A percentile compares a stretch with the other conserved stretches of the same genome.
Conservation (phyloP, 306 rosid genomes). For the Potentilla sterilis region DNA sequence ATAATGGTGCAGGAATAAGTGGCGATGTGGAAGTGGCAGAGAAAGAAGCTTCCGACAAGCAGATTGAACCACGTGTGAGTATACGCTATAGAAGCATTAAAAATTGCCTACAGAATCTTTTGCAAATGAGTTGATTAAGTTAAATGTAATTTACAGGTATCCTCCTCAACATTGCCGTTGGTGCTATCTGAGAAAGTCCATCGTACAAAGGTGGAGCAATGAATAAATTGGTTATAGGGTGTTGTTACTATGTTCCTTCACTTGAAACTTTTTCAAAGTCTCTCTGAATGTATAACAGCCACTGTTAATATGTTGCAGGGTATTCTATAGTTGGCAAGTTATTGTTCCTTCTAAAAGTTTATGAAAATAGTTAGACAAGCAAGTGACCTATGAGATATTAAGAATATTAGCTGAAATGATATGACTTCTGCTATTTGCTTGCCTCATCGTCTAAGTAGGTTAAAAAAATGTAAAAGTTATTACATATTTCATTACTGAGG, state of each 20-base stretch:
- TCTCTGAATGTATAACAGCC: conserved; percentile 11
- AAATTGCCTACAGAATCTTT: conserved; percentile 19
- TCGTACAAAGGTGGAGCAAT: conserved; percentile 63
- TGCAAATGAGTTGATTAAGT: conserved; percentile 25
- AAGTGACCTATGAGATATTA: background rate
- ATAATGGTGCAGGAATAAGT: conserved; percentile 40
- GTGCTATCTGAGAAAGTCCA: conserved; percentile 88
- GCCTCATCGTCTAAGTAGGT: background rate
- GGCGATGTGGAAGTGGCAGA: conserved; percentile 45
- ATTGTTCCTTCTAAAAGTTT: background rate
- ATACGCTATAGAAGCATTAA: conserved; percentile 10
- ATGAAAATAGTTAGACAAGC: background rate
- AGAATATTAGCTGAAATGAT: background rate
- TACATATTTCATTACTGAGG: background rate
- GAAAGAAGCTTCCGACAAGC: conserved; percentile 62
- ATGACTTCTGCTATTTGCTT: background rate
- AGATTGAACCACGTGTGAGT: conserved; percentile 58
- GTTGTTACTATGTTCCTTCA: conserved; percentile 13
- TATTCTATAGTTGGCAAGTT: background rate
- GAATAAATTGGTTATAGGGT: conserved; percentile 10
- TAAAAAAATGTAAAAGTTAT: background rate
- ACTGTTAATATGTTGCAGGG: conserved; percentile 4
- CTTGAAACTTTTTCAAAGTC: conserved; percentile 15
- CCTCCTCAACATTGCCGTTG: conserved; percentile 80
- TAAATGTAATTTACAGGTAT: conserved; percentile 53